Conservation (phyloP, 768 basidiomycete species). For the Lentinula guzmanii region DNA sequence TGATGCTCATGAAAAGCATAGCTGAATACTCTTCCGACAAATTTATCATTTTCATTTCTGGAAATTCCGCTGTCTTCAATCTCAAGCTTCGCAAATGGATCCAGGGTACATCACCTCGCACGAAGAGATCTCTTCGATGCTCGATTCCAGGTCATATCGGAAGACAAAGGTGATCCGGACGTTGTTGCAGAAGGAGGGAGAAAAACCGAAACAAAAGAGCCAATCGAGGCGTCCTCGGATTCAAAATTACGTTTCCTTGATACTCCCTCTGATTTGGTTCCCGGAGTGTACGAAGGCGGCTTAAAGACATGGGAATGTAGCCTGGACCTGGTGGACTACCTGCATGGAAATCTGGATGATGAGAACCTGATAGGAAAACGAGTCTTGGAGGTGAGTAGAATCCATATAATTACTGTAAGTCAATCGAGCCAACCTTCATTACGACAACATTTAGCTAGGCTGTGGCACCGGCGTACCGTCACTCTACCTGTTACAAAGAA, state of each 20-base stretch:
- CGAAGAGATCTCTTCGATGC: conserved; percentile 93
- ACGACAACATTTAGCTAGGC: conserved; percentile 53
- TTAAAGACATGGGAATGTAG: conserved; percentile 98
- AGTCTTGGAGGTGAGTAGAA: conserved; percentile 61
- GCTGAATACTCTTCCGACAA: neutral
- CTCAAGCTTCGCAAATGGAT: neutral
- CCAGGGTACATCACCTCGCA: conserved; percentile 30
- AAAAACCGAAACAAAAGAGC: conserved; percentile 11
- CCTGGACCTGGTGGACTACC: conserved; percentile 73
- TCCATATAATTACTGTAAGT: too few species aligned
- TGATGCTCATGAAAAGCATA: neutral
- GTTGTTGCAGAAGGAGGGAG: conserved; percentile 23
- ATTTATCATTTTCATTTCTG: neutral
- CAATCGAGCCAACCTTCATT: too few species aligned
- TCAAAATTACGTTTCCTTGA: conserved; percentile 61
- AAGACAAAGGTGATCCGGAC: conserved; percentile 18
- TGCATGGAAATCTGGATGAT: conserved; percentile 29
- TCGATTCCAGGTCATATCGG: conserved; percentile 85
- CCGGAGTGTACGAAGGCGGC: conserved; percentile 92
- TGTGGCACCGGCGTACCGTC: conserved; percentile 91
- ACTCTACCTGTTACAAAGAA: conserved; percentile 57
- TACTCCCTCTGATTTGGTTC: conserved; percentile 83
- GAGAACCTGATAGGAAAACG: conserved; percentile 37
- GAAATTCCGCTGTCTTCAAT: neutral
- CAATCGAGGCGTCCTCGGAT: conserved; percentile 13